These are phyloP conservation scores for Botrytis paeoniae DNA, from an alignment of 2,329 filamentous ascomycete genomes.

Conservation along the genomic window DNA sequence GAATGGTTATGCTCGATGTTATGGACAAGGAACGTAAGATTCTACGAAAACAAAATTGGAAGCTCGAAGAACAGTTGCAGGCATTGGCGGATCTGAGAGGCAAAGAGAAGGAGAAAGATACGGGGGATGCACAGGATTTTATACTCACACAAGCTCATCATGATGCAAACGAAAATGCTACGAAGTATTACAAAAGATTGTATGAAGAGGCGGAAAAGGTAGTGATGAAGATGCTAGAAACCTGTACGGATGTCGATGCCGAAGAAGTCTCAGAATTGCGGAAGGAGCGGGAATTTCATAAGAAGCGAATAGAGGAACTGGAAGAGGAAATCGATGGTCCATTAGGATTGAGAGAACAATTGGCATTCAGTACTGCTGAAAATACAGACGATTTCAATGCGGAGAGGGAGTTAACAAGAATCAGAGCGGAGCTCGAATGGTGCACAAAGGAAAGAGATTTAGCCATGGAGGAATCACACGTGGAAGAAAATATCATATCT, in stretches of 20 bases:
- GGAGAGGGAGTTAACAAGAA: background rate
- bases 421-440: background rate
- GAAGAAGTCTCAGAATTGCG: constrained; percentile 2
- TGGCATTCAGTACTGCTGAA: background rate
- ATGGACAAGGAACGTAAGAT: background rate
- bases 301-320: constrained; percentile 2
- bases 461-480: background rate
- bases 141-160: background rate
- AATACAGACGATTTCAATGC: background rate
- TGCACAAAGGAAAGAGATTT: background rate
- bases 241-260: background rate
- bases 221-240: background rate
- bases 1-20: background rate
- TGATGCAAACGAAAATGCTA: background rate
- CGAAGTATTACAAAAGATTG: background rate
- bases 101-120: background rate
- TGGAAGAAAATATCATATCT: background rate
- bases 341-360: constrained; percentile 4
- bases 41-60: background rate
- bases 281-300: background rate
- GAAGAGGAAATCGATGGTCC: constrained; percentile 12
- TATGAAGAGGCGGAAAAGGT: background rate
- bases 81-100: background rate
- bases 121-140: background rate
- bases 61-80: background rate